Conservation (phyloP, 306 rosid genomes). For the Cucumis cinereus region DNA sequence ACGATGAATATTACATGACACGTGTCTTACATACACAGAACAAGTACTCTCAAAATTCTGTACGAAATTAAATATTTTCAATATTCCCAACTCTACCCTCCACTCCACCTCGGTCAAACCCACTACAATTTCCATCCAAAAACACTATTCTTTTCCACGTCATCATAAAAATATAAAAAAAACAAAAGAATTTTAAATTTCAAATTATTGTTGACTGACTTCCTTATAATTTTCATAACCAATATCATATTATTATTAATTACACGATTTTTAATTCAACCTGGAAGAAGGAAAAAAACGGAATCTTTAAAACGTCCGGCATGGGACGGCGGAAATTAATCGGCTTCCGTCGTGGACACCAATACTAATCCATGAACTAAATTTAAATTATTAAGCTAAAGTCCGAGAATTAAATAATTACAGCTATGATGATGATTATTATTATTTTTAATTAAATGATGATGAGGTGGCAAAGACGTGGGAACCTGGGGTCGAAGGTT, state of each 20-base stretch:
- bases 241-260: no score
- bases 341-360: slow-evolving; percentile 8
- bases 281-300: neutral
- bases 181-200: neutral
- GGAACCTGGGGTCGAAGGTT: neutral
- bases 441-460: neutral
- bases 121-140: neutral
- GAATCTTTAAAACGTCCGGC: neutral
- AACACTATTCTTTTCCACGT: neutral
- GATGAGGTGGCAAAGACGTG: slow-evolving; percentile 3
- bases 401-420: neutral
- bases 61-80: neutral
- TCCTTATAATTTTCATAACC: neutral
- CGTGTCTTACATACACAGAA: neutral
- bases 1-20: neutral
- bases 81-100: neutral
- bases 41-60: neutral
- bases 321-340: neutral
- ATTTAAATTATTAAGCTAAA: neutral
- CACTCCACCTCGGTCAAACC: neutral
- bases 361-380: neutral
- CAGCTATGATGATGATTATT: neutral
- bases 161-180: neutral
- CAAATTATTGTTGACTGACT: neutral
- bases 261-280: no score